phyloP scores from a whole-genome alignment of 1,139 yeast genomes.

The Saccharomyces hybrid region DNA sequence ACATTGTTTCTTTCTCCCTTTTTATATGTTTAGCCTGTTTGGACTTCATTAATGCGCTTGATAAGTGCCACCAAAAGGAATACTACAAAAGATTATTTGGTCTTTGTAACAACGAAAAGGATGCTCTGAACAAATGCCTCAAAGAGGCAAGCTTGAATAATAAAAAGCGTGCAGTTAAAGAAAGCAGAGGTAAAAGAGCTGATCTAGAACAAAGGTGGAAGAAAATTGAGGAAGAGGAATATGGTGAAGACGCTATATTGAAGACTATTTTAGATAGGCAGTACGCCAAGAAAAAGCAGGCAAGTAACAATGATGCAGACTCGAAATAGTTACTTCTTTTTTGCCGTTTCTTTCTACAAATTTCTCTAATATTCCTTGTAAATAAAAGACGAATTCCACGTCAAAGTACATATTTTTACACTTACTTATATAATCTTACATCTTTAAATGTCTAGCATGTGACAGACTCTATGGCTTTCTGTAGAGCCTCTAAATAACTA shows the following conservation, averaged over 20 bases:
- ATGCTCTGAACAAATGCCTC: constrained; percentile 68
- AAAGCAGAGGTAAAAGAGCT: constrained; percentile 32
- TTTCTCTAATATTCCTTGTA: neutral
- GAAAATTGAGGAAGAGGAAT: constrained; percentile 64
- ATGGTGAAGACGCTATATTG: constrained; percentile 69
- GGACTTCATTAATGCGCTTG: constrained; percentile 78
- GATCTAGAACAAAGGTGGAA: constrained; percentile 50
- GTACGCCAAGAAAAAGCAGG: constrained; percentile 6
- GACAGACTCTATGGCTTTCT: constrained; percentile 6
- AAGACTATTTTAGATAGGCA: constrained; percentile 55
- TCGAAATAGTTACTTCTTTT: neutral
- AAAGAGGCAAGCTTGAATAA: constrained; percentile 68
- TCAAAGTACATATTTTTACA: neutral
- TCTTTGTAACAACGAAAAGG: constrained; percentile 76
- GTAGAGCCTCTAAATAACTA: constrained; percentile 28
- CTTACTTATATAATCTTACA: constrained; percentile 3
- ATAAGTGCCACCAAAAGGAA: constrained; percentile 75
- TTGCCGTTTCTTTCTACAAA: neutral
- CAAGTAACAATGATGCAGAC: neutral
- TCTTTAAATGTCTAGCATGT: constrained; percentile 9
- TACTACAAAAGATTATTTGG: constrained; percentile 74
- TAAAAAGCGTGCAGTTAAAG: constrained; percentile 58
- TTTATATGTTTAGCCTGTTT: constrained; percentile 47
- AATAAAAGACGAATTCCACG: neutral
- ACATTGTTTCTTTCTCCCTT: neutral